Base-by-base conservation (phyloP, 331 rosid genomes). In the Pyrus hybrid region DNA sequence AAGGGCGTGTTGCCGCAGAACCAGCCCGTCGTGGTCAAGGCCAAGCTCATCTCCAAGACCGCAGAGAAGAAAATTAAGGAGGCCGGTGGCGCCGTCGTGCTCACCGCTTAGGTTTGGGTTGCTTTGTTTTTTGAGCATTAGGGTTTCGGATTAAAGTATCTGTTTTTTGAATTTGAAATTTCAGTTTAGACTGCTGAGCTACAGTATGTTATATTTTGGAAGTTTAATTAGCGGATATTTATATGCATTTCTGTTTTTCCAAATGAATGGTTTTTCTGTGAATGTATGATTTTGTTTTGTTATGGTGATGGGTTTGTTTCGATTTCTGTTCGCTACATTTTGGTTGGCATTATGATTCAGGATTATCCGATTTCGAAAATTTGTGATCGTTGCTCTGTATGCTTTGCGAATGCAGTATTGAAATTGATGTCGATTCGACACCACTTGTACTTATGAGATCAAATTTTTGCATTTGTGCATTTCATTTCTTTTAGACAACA, bases 51-150 rank as follows among this genome's bases (percentile, higher is more conserved):
- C 22, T 92, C 93, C 3, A 92, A 90, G 88, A 80, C 77, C 28
- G 96, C 96, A 0, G 97, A 92, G 90, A 92, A 87, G 93, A 92
- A 92, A 91, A 90, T 90, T 21, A 92, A 92, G 96, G 92, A 88
- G 66, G 92, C 87, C 13, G 97, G 97, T 21, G 96, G 96, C 11
- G 96, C 96, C 23, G 94, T 92, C 17, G 53, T 90, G 49, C 96
- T 92, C 73, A 90, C 94, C 8, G 97, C 97, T 57, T 92, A 90
- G 92, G 80, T 81, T 81, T 62, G 70, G 13, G 25, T 64, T 21
- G 54, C 6, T n/a, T 71, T 65, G 57, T 35, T 3, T 32, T 76
- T 30, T 22, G 22, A 2, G 14, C 2, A 28, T 21, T 67, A 69
- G 22, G 80, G 66, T 79, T 79, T 74, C 58, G 51, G 29, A 28